phyloP scores from a whole-genome alignment of 306 rosid genomes.

The Rosa rugosa region DNA sequence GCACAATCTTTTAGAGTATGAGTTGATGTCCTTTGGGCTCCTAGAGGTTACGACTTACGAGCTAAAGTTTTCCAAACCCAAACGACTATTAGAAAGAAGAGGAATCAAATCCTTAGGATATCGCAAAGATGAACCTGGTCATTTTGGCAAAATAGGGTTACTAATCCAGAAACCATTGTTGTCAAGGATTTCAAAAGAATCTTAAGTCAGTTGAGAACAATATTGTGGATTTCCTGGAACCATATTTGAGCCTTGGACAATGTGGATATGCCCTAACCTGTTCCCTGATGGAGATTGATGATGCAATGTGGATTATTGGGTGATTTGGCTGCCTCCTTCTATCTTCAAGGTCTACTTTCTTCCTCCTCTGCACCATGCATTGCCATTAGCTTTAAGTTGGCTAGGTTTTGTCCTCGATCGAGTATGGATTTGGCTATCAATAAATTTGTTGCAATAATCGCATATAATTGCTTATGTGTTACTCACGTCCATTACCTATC shows the following conservation, averaged over 20 bases:
- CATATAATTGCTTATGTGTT: background rate
- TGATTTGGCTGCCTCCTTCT: background rate
- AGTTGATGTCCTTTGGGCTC: too few species aligned
- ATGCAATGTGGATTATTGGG: background rate
- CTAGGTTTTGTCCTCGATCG: background rate
- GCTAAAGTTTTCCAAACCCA: too few species aligned
- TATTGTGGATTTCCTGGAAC: background rate
- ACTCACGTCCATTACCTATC: too few species aligned
- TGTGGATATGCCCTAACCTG: background rate
- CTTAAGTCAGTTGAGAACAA: background rate
- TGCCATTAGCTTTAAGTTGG: background rate
- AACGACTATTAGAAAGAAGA: too few species aligned
- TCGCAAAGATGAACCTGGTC: background rate
- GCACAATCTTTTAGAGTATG: too few species aligned
- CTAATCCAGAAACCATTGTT: background rate
- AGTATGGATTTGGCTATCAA: background rate
- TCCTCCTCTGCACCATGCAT: background rate
- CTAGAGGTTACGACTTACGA: too few species aligned
- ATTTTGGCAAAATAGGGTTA: background rate
- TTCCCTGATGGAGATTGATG: background rate
- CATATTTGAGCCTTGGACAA: background rate
- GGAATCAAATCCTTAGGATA: background rate
- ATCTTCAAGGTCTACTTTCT: background rate
- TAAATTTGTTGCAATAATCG: too few species aligned
- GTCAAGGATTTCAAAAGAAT: background rate